Base-by-base conservation (phyloP, 164 flowering plant genomes). In the Paratinospora sagittata region DNA sequence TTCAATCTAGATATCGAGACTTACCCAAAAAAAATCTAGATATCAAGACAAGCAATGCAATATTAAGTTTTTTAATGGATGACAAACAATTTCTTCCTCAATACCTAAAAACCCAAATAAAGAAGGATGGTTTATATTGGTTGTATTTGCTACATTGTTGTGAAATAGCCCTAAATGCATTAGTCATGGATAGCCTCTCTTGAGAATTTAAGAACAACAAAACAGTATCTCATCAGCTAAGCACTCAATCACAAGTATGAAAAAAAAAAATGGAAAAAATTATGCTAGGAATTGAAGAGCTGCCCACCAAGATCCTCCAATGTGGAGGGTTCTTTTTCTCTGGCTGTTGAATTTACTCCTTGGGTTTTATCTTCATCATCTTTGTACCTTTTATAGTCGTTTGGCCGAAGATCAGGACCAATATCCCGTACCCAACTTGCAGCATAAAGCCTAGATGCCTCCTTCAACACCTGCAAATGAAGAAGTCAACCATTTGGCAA, bases 381-480 rank as follows among this genome's bases (percentile, higher is more conserved):
- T 61, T 77, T 79, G 60, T 77, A 36, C 72, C 81, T 84, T 77
- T 84, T 86, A 68, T 85, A 85, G 62, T 90, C 90, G 77, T 88
- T 74, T 65, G 94, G 96, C 23, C 87, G 81, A 67, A 90, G 93
- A 6, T 94, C 95, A 71, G 93, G 95, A 76, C 95, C 96, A 75
- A 93, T 91, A 81, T 91, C 96, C 21, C 94, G 81, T n/a, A 91
- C 94, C 94, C 97, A 93, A 74, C 96, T 91, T 13, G 98, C 98
- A 60, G 84, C 89, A 76, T 87, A 93, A 13, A 93, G 88, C 79
- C 95, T 84, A 45, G 86, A 79, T 47, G 98, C 92, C 77, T 88
- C 82, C 81, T 88, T 88, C 80, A 92, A 77, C 62, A 90, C 89
- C 97, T 88, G 55, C 49, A 68, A 43, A 37, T 55, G 26, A 55